Percentiles rank a stretch among this genome's conserved stretches.
Conservation (phyloP, 257 asterid genomes). For the Avicennia marina region DNA sequence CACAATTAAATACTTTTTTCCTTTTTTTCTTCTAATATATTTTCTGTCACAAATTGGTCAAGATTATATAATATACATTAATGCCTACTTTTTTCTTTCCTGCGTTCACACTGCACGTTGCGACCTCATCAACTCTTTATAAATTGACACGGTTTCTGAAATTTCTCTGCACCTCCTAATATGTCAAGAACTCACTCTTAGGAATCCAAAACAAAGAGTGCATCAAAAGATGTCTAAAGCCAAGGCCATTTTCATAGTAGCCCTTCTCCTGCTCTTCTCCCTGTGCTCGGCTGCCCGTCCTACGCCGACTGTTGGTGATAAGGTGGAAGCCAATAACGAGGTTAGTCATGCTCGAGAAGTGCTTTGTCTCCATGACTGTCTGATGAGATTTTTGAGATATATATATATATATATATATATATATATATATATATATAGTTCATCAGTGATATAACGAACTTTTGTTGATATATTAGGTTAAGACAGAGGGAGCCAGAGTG, state of each 20-base stretch:
- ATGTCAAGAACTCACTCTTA: neutral
- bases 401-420: no score
- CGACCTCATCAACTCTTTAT: conserved; percentile 21
- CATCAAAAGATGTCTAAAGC: conserved; percentile 35
- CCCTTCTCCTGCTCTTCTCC: conserved; percentile 41
- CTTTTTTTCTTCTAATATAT: neutral
- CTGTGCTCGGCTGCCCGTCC: conserved; percentile 43
- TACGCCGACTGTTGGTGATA: conserved; percentile 14
- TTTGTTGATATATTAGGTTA: no score
- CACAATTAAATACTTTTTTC: conserved; percentile 5
- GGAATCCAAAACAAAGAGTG: conserved; percentile 7
- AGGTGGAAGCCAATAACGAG: conserved; percentile 17
- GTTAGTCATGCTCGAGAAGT: conserved; percentile 23
- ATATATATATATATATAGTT: no score
- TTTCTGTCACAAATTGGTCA: conserved; percentile 4
- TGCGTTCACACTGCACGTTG: conserved; percentile 28
- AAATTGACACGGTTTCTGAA: conserved; percentile 17
- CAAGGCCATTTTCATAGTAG: conserved; percentile 28
- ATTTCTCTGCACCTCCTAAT: conserved; percentile 4
- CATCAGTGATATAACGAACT: no score
- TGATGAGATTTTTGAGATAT: no score
- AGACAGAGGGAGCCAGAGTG: conserved; percentile 8
- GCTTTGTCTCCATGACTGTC: no score
- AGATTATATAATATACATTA: neutral
- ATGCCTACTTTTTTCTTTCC: neutral